Percentiles rank a stretch among this genome's conserved stretches.
These are phyloP conservation scores for Hyphopichia khmerensis DNA, from an alignment of 1,139 yeast species.

Conservation along the genomic window DNA sequence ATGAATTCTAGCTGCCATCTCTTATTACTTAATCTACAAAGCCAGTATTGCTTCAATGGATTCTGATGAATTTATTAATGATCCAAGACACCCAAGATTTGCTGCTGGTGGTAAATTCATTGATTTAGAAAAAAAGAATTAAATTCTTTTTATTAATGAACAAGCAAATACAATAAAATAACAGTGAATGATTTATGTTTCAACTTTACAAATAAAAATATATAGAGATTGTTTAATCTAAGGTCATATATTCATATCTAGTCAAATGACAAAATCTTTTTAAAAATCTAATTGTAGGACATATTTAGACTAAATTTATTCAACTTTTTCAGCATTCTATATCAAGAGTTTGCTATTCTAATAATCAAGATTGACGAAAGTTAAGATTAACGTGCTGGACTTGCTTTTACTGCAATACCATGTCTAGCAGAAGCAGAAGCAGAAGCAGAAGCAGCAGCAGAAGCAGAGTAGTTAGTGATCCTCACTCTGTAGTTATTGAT, in stretches of 20 bases:
- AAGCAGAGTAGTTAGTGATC: no score
- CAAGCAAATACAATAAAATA: no score
- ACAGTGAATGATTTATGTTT: neutral
- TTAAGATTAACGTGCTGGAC: no score
- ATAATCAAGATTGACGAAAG: no score
- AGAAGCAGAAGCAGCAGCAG: no score
- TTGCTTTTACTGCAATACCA: no score
- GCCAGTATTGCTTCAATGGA: slow-evolving; percentile 44
- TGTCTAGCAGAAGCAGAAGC: no score
- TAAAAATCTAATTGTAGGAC: neutral
- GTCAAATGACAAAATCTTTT: neutral
- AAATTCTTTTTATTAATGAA: slow-evolving; percentile 6
- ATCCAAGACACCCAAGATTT: slow-evolving; percentile 57
- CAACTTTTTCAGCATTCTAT: no score
- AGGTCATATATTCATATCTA: neutral
- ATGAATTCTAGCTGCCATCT: slow-evolving; percentile 36
- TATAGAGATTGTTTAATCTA: neutral
- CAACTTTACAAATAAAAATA: neutral
- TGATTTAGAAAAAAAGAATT: slow-evolving; percentile 42
- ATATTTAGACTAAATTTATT: no score
- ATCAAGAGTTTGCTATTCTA: no score
- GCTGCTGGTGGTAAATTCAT: slow-evolving; percentile 51
- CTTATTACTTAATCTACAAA: slow-evolving; percentile 45
- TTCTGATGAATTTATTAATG: slow-evolving; percentile 51
- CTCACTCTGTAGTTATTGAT: no score